These are phyloP conservation scores for Eragrostis tef DNA, from an alignment of 202 grass and related monocot species.

Conservation along the genomic window DNA sequence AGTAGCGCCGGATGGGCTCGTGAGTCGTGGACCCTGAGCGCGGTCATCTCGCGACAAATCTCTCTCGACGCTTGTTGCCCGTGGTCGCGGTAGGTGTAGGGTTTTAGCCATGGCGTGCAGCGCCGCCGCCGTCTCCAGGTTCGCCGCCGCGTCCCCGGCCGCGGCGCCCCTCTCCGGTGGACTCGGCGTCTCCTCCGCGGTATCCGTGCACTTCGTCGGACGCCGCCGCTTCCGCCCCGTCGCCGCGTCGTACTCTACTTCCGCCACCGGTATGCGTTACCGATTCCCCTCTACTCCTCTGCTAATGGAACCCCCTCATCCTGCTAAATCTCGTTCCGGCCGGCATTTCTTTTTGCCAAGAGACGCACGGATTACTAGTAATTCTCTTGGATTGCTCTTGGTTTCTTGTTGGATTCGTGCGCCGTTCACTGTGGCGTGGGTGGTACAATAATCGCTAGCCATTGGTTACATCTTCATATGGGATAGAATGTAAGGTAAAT, in stretches of 20 bases:
- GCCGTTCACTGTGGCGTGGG: background rate
- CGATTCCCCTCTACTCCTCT: background rate
- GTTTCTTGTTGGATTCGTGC: background rate
- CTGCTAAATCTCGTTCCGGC: background rate
- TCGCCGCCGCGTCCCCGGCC: conserved; percentile 40
- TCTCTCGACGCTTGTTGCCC: background rate
- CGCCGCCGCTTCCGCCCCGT: conserved; percentile 35
- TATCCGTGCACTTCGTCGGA: conserved; percentile 46
- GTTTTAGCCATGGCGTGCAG: conserved; percentile 72
- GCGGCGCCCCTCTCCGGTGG: conserved; percentile 47
- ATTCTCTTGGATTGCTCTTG: background rate
- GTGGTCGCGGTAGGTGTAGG: conserved; percentile 35
- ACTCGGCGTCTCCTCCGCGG: conserved; percentile 22
- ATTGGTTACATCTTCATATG: background rate
- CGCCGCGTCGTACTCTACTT: conserved; percentile 55
- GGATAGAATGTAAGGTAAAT: background rate
- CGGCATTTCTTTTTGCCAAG: background rate
- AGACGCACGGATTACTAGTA: background rate
- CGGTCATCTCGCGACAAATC: background rate
- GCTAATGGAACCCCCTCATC: background rate
- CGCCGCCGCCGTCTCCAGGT: conserved; percentile 51
- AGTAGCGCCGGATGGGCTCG: no score
- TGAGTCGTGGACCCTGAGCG: no score
- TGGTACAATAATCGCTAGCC: background rate
- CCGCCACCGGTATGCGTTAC: conserved; percentile 58